Evolutionary conservation across 2,329 filamentous ascomycete species (phyloP), one percentile per base, ranked within the genome.

Genomic region (Penicillium sp.): DNA sequence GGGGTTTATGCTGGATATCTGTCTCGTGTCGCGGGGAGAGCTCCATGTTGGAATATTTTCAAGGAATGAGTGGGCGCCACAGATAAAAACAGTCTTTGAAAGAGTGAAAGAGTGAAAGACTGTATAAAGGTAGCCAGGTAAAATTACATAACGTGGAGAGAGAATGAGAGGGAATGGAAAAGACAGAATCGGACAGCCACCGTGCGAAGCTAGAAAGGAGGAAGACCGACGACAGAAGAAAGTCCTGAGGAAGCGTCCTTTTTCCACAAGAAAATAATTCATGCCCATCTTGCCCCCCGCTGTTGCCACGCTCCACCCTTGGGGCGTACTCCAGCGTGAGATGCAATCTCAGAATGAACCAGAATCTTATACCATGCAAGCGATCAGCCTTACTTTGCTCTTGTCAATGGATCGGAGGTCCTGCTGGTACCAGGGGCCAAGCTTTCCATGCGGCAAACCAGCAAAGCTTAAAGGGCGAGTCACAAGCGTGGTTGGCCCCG

Each of bases 381-480:
- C 27, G 5, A 30, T 30, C 27, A 30, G 27, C 27, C 27, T 30
- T 12, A 12, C 27, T 13, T 12, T 12, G 27, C 27, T 12, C 27
- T 12, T 10, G 7, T 13, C 9, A 12, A 30, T 12, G 12, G 12
- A n/a, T n/a, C 13, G 2, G 30, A 15, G 30, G n/a, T 12, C 34
- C 10, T 2, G 18, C 12, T 4, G 13, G 7, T 9, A 12, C 9
- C 34, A 37, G 42, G 49, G 36, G 49, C 43, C 49, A 51, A 51
- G 49, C 49, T 51, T 51, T 51, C 15, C n/a, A 21, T n/a, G 13
- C 34, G 42, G 20, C 49, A 29, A 43, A 13, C 49, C 29, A 15
- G 34, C 17, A 21, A 46, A 51, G 36, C 43, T 51, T 46, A 47
- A 36, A 12, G 29, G 18, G 21, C 8, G 1, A 18, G 12, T 7